Conservation (phyloP, 192 early-diverging fungal species). For the Coemansia sp. region DNA sequence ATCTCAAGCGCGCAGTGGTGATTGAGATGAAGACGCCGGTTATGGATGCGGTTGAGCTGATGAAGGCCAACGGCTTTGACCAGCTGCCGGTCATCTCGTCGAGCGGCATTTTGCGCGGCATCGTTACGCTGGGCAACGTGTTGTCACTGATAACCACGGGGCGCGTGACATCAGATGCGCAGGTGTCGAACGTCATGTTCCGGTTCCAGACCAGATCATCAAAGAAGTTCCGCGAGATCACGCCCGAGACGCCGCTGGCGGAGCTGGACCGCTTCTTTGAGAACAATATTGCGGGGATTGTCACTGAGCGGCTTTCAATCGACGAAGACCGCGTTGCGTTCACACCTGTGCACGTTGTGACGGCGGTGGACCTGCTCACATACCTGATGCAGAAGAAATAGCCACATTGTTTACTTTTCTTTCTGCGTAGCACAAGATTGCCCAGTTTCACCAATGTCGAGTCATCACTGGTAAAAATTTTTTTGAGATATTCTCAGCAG, state of each 20-base stretch:
- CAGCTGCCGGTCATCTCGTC: constrained; percentile 87
- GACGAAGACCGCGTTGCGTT: constrained; percentile 59
- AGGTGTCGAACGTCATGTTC: constrained; percentile 79
- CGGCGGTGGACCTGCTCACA: constrained; percentile 89
- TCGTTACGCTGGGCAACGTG: constrained; percentile 86
- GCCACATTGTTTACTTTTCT: not conserved
- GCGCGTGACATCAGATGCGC: constrained; percentile 63
- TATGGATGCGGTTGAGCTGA: constrained; percentile 81
- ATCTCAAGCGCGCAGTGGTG: constrained; percentile 82
- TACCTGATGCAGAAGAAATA: constrained; percentile 67
- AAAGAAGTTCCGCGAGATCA: constrained; percentile 86
- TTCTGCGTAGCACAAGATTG: not conserved
- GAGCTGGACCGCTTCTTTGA: constrained; percentile 89
- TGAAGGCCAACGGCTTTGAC: constrained; percentile 89
- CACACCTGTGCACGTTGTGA: constrained; percentile 79
- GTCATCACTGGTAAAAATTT: not conserved
- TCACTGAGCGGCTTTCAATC: constrained; percentile 70
- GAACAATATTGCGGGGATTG: constrained; percentile 83
- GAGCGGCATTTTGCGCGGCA: constrained; percentile 68
- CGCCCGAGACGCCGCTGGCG: constrained; percentile 78
- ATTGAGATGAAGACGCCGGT: constrained; percentile 73
- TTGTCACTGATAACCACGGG: constrained; percentile 77
- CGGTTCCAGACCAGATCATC: constrained; percentile 62
- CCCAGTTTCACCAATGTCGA: not conserved
- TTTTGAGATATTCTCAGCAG: not conserved